Evolutionary conservation across 2,329 filamentous ascomycete genomes (phyloP).

Genomic region (Dactylellina leptospora): DNA sequence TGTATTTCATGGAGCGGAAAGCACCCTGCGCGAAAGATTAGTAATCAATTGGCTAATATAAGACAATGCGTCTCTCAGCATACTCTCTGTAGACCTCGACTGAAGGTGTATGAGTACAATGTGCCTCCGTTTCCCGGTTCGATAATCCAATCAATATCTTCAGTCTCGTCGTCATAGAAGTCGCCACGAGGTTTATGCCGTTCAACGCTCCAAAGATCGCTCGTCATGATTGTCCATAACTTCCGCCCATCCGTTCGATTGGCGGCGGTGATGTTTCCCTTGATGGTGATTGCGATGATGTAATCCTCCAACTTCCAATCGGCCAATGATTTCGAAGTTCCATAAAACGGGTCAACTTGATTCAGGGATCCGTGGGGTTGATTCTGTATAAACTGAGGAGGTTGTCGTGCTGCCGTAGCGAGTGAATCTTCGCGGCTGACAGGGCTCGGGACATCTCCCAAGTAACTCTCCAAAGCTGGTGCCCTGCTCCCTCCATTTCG

Average conservation of each 20-base stretch:
- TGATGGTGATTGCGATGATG: slow-evolving; percentile 41
- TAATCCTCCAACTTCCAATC: slow-evolving; percentile 43
- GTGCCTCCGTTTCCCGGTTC: slow-evolving; percentile 46
- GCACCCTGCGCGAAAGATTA: slow-evolving; percentile 23
- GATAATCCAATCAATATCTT: slow-evolving; percentile 51
- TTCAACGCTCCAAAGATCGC: slow-evolving; percentile 39
- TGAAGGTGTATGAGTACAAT: slow-evolving; percentile 30
- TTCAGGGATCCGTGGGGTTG: background rate
- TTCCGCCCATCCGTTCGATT: slow-evolving; percentile 25
- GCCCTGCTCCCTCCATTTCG: slow-evolving; percentile 30
- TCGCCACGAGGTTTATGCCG: slow-evolving; percentile 5
- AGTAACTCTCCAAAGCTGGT: slow-evolving; percentile 28
- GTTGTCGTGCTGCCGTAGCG: slow-evolving; percentile 24
- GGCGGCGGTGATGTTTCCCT: slow-evolving; percentile 18
- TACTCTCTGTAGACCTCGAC: slow-evolving; percentile 32
- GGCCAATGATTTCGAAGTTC: slow-evolving; percentile 29
- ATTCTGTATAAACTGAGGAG: slow-evolving; percentile 4
- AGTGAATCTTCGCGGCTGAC: slow-evolving; percentile 38
- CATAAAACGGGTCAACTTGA: slow-evolving; percentile 36
- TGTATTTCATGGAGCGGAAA: slow-evolving; percentile 42
- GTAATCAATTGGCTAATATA: background rate
- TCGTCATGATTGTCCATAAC: slow-evolving; percentile 26
- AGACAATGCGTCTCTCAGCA: background rate
- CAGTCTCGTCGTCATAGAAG: background rate
- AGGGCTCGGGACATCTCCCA: slow-evolving; percentile 39